Percentiles rank a stretch among this genome's conserved stretches.
Evolutionary conservation across 176 grass and related monocot genomes (phyloP).

Genomic region (Secale cereale): DNA sequence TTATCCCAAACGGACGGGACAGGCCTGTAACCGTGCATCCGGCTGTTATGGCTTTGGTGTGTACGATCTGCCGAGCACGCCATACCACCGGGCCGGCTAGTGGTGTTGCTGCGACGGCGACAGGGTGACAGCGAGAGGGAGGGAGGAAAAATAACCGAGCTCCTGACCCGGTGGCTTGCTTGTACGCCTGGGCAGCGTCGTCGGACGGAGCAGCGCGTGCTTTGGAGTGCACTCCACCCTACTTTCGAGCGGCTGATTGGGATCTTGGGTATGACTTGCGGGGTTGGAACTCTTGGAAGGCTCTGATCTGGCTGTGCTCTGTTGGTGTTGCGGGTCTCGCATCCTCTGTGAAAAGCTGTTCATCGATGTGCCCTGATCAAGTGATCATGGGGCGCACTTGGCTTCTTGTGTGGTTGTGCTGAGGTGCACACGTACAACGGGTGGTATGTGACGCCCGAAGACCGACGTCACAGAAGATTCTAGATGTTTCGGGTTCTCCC

Average conservation of each 20-base stretch:
- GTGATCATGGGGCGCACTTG: background rate
- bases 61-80: background rate
- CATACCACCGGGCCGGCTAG: background rate
- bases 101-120: constrained; percentile 27
- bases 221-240: constrained; percentile 46
- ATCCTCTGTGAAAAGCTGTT: background rate
- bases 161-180: constrained; percentile 24
- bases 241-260: constrained; percentile 2
- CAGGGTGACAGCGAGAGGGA: background rate
- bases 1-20: background rate
- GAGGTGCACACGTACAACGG: background rate
- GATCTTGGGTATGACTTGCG: constrained; percentile 4
- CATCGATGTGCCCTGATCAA: background rate
- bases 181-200: constrained; percentile 44
- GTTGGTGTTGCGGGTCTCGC: background rate
- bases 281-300: constrained; percentile 10
- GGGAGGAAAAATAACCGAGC: background rate
- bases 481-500: too few species aligned
- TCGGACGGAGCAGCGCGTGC: background rate
- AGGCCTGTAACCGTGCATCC: background rate
- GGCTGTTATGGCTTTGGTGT: background rate
- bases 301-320: background rate
- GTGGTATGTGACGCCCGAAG: too few species aligned
- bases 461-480: too few species aligned
- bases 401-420: background rate